A percentile compares a stretch with the other conserved stretches of the same genome.
Evolutionary conservation across 345 rosid species (phyloP).

Genomic region (Trapa incisa): DNA sequence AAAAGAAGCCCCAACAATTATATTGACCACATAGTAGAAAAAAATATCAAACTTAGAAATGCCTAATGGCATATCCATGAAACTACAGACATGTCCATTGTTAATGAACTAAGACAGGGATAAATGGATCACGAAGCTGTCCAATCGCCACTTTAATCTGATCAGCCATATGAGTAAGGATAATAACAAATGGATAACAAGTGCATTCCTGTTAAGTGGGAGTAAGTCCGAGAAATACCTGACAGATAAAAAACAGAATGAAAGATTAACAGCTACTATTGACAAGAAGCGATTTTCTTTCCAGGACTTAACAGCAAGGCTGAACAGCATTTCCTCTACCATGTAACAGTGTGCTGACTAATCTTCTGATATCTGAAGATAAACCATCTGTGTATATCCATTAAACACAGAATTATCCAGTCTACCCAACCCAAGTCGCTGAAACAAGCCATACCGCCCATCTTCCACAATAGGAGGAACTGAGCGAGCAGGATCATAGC

Average conservation of each 20-base stretch:
- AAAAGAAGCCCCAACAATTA: background rate
- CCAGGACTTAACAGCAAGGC: background rate
- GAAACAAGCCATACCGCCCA: conserved; percentile 64
- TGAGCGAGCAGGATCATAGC: conserved; percentile 84
- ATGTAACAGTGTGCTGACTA: conserved; percentile 23
- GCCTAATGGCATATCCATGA: background rate
- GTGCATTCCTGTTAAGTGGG: background rate
- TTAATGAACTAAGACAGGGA: background rate
- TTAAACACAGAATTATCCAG: conserved; percentile 72
- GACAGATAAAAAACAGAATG: background rate
- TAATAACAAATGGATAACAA: background rate
- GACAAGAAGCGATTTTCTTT: conserved; percentile 7
- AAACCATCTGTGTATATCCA: conserved; percentile 97
- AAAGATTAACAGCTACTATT: conserved; percentile 2
- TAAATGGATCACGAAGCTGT: background rate
- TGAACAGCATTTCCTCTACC: conserved; percentile 11
- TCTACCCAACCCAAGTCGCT: conserved; percentile 60
- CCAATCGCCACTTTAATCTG: background rate
- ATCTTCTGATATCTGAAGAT: conserved; percentile 59
- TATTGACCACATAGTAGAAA: background rate
- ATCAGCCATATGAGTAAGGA: background rate
- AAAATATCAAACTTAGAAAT: background rate
- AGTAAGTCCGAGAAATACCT: background rate
- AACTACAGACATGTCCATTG: background rate
- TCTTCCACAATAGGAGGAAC: conserved; percentile 76